Evolutionary conservation across 495 filamentous ascomycete species (phyloP).

Genomic region (Aspergillus carlsbadensis): DNA sequence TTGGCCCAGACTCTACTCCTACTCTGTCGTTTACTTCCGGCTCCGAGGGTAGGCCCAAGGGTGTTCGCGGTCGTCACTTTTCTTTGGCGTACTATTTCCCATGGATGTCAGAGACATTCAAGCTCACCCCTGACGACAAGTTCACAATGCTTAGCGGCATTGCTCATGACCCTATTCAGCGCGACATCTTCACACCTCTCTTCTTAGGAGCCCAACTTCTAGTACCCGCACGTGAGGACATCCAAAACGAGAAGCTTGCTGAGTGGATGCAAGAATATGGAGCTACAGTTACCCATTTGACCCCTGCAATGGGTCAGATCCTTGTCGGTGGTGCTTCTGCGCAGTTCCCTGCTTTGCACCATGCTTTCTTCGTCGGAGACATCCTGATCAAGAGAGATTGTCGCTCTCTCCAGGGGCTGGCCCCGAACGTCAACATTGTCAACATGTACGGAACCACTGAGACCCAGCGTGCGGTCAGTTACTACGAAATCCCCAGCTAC

Average conservation of each 20-base stretch:
- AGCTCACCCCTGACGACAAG: constrained; percentile 67
- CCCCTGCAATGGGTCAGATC: constrained; percentile 94
- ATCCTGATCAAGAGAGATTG: constrained; percentile 86
- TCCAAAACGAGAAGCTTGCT: constrained; percentile 82
- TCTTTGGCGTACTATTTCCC: constrained; percentile 82
- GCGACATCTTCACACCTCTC: constrained; percentile 92
- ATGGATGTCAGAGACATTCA: constrained; percentile 89
- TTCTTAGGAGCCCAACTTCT: constrained; percentile 83
- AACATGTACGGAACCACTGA: constrained; percentile 96
- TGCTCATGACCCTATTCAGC: constrained; percentile 87
- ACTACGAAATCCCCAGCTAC: constrained; percentile 77
- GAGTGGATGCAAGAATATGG: constrained; percentile 85
- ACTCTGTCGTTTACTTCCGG: constrained; percentile 86
- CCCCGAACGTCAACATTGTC: constrained; percentile 74
- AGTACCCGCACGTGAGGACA: constrained; percentile 80
- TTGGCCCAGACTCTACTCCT: constrained; percentile 88
- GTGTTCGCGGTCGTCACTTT: constrained; percentile 87
- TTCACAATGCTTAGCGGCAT: constrained; percentile 85
- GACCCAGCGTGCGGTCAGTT: constrained; percentile 83
- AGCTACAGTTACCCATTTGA: constrained; percentile 86
- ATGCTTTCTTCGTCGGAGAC: constrained; percentile 93
- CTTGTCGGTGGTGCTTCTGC: constrained; percentile 80
- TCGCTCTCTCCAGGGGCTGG: constrained; percentile 71
- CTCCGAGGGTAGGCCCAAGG: constrained; percentile 81
- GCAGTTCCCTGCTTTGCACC: constrained; percentile 72